Base-by-base conservation (phyloP, 2,329 filamentous ascomycete species). In the Pseudopyricularia cyperi region DNA sequence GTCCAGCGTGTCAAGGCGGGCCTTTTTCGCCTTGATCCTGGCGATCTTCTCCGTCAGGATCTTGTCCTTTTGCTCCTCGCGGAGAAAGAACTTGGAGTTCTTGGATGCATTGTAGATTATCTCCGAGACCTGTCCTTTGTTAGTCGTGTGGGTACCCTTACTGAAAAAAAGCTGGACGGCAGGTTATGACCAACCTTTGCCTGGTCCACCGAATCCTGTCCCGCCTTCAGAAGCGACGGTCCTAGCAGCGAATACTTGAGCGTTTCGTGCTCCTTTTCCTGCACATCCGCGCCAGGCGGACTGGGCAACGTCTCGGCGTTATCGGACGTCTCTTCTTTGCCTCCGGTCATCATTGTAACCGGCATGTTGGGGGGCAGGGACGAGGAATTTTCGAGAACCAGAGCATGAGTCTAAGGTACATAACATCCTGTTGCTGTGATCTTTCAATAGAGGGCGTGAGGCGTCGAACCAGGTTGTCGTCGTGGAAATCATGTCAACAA, bases 71-170 rank as follows among this genome's bases (percentile, higher is more conserved):
- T 71, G 76, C 64, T 95, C 85, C 66, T 98, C 93, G 54, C 90
- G 88, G 59, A 85, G 87, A 75, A 97, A 98, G 71, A 85, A 98
- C 65, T 95, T 96, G 58, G 89, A 95, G 48, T 93, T 93, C 64
- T 94, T 96, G 15, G 89, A 96, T 11, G 90, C 89, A 65, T 95
- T 89, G 69, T 96, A 97, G 55, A 98, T 98, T 59, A 97, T 84
- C 60, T 97, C 90, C 2, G 90, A 94, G 49, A 98, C 89, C 82
- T 85, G 49, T 12, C 22, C 15, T 44, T 17, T 19, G 12, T 15
- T 32, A 15, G 33, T 17, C 8, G 17, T 32, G 6, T 52, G 4
- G 7, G 37, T 26, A n/a, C 19, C 22, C 3, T 19, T 33, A 11
- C 39, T 46, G 6, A 33, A 28, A n/a, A 11, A 19, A 17, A 19